These are phyloP conservation scores for Aspergillus ustus DNA, from an alignment of 2,329 filamentous ascomycete genomes.

Conservation along the genomic window DNA sequence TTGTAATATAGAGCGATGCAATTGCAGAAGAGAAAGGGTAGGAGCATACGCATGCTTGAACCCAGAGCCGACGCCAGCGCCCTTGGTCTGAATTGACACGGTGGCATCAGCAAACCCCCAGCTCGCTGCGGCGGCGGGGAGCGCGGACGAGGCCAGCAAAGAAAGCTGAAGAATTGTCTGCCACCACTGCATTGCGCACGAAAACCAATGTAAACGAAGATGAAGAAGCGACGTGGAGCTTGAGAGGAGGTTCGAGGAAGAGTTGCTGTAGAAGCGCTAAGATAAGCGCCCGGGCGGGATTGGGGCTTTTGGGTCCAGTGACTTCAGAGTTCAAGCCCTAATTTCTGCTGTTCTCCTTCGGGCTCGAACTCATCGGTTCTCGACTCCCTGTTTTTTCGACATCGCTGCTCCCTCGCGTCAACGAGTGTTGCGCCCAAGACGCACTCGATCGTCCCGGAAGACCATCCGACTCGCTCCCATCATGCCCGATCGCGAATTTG, in stretches of 20 bases:
- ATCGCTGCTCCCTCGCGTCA: slow-evolving; percentile 9
- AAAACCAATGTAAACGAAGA: background rate
- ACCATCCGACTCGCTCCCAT: slow-evolving; percentile 14
- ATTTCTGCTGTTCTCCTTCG: slow-evolving; percentile 35
- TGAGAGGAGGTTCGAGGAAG: background rate
- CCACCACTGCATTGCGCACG: slow-evolving; percentile 42
- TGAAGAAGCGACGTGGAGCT: slow-evolving; percentile 14
- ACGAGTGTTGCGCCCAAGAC: slow-evolving; percentile 6
- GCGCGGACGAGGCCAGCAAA: slow-evolving; percentile 41
- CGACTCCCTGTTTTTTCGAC: background rate
- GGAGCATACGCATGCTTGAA: slow-evolving; percentile 60
- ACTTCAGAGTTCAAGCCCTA: slow-evolving; percentile 44
- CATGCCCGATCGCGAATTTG: slow-evolving; percentile 17
- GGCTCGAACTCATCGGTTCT: slow-evolving; percentile 22
- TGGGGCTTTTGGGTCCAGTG: slow-evolving; percentile 38
- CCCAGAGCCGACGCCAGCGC: slow-evolving; percentile 57
- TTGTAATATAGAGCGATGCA: background rate
- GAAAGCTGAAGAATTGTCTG: slow-evolving; percentile 40
- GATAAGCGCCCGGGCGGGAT: slow-evolving; percentile 28
- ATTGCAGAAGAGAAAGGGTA: background rate
- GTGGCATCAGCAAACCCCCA: slow-evolving; percentile 70
- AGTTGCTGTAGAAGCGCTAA: slow-evolving; percentile 23
- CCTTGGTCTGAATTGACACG: slow-evolving; percentile 63
- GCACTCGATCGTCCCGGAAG: slow-evolving; percentile 17
- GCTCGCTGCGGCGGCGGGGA: slow-evolving; percentile 53